A percentile compares a stretch with the other conserved stretches of the same genome.
phyloP scores from a whole-genome alignment of 2,329 filamentous ascomycete species.

The Talaromyces sp. region DNA sequence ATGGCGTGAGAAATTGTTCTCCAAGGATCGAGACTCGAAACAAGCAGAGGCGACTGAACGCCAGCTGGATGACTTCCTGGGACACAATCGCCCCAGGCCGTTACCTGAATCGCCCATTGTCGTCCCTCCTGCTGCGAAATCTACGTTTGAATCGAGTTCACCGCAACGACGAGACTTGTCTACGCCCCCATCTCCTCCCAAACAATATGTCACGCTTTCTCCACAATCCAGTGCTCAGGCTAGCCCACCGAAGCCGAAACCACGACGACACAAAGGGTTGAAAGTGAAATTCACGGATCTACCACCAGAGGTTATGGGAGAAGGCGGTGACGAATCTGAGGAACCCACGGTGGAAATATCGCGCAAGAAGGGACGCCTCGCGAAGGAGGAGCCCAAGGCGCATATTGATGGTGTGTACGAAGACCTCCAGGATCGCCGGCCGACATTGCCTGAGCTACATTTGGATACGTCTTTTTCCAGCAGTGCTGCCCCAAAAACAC shows the following conservation, averaged over 20 bases:
- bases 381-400: neutral
- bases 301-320: constrained; percentile 77
- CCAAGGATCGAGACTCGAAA: constrained; percentile 34
- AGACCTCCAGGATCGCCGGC: constrained; percentile 19
- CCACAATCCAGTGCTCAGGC: constrained; percentile 15
- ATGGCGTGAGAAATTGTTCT: constrained; percentile 53
- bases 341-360: constrained; percentile 69
- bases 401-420: constrained; percentile 8
- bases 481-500: constrained; percentile 7
- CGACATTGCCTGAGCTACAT: constrained; percentile 28
- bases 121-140: neutral
- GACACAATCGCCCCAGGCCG: constrained; percentile 45
- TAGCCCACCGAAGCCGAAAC: constrained; percentile 32
- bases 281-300: constrained; percentile 70
- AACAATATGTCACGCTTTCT: constrained; percentile 19
- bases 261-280: constrained; percentile 62
- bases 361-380: constrained; percentile 34
- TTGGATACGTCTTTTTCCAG: constrained; percentile 34
- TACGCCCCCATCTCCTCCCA: constrained; percentile 21
- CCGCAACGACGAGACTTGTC: constrained; percentile 32
- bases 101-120: constrained; percentile 24
- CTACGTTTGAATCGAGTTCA: neutral
- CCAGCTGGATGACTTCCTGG: constrained; percentile 57
- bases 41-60: constrained; percentile 37
- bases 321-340: constrained; percentile 84